phyloP scores from a whole-genome alignment of 106 monocot genomes.

The Allium cepa region DNA sequence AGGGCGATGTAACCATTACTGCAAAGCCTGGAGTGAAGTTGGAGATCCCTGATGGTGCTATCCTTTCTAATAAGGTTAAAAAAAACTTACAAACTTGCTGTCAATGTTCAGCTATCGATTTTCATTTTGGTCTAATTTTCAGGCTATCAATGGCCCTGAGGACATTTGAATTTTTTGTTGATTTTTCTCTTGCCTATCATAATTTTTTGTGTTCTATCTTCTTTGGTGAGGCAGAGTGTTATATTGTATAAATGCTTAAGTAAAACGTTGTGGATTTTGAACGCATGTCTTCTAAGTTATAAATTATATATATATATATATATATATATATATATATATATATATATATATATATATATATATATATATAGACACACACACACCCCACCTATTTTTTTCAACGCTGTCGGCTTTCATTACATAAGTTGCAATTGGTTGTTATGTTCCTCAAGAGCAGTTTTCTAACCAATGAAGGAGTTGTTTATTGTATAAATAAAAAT shows the following conservation, averaged over 20 bases:
- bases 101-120: not conserved
- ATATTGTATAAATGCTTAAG: not conserved
- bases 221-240: constrained; percentile 4
- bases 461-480: no score
- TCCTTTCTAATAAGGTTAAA: constrained; percentile 68
- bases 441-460: no score
- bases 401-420: no score
- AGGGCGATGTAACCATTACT: constrained; percentile 61
- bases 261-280: constrained; percentile 3
- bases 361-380: no score
- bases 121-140: constrained; percentile 5
- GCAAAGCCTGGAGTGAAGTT: constrained; percentile 42
- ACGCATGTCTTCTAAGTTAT: not conserved
- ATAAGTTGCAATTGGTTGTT: no score
- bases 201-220: not conserved
- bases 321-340: no score
- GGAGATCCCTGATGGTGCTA: constrained; percentile 54
- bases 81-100: no score
- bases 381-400: not conserved
- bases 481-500: no score
- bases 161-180: constrained; percentile 29
- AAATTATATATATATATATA: not conserved
- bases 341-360: no score
- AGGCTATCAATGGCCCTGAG: constrained; percentile 31
- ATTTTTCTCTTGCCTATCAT: not conserved